A percentile compares a stretch with the other conserved stretches of the same genome.
Conservation (phyloP, 2,329 filamentous ascomycete genomes). For the Xylaria polymorpha region DNA sequence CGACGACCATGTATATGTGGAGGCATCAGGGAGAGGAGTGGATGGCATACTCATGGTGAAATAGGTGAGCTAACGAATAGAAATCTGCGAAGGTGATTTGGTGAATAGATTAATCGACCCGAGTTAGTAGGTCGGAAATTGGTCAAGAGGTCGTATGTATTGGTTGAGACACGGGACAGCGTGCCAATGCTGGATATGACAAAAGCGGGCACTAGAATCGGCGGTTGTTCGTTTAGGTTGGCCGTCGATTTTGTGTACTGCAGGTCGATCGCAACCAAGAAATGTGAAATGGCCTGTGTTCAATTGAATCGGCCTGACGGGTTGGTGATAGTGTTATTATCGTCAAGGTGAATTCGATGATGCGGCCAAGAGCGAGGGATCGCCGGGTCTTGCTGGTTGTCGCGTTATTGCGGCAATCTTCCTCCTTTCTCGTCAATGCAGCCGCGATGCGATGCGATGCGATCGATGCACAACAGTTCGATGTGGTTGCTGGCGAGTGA, state of each 20-base stretch:
- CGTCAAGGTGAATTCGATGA: conserved; percentile 11
- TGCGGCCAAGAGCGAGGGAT: conserved; percentile 18
- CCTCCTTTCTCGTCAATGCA: conserved; percentile 19
- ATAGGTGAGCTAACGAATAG: conserved; percentile 5
- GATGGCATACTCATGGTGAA: conserved; percentile 28
- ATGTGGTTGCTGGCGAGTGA: conserved; percentile 14
- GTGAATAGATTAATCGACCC: not conserved
- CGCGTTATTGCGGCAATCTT: conserved; percentile 5
- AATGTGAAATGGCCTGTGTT: conserved; percentile 1
- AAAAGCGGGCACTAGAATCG: conserved; percentile 13
- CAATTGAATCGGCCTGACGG: not conserved
- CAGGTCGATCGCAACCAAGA: not conserved
- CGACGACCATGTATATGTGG: not conserved
- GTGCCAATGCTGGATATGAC: not conserved
- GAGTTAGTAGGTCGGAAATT: not conserved
- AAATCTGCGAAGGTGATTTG: not conserved
- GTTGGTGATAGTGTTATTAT: conserved; percentile 16
- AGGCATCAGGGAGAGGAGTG: not conserved
- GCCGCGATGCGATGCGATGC: conserved; percentile 16
- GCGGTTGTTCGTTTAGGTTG: not conserved
- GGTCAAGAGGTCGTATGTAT: not conserved
- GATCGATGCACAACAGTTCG: conserved; percentile 11
- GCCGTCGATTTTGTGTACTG: not conserved
- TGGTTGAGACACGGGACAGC: not conserved
- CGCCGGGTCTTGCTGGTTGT: conserved; percentile 8